Percentiles rank a stretch among this genome's conserved stretches.
Evolutionary conservation across 257 asterid species (phyloP).

Genomic region (Primulina huaijiensis): DNA sequence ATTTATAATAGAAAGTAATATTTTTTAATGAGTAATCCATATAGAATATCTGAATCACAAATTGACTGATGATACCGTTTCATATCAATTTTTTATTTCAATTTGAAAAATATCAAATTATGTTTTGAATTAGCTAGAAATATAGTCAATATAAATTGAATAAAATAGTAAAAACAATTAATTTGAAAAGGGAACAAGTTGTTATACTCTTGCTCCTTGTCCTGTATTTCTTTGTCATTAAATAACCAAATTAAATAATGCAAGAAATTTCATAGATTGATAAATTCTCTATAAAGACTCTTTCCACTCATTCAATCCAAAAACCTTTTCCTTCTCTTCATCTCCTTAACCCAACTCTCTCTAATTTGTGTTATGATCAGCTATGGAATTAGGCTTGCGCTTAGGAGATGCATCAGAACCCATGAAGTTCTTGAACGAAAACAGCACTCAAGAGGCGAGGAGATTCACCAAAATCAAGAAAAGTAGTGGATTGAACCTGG

Average conservation of each 20-base stretch:
- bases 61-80: too few species aligned
- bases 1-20: too few species aligned
- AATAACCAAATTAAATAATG: conserved; percentile 15
- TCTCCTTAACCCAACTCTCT: not conserved
- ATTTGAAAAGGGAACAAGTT: conserved; percentile 5
- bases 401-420: conserved; percentile 55
- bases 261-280: conserved; percentile 34
- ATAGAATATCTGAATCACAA: too few species aligned
- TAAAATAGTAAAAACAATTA: not conserved
- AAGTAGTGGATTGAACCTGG: conserved; percentile 17
- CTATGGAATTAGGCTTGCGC: conserved; percentile 73
- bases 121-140: not conserved
- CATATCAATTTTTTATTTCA: too few species aligned
- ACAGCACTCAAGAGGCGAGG: not conserved
- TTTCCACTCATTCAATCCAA: conserved; percentile 32
- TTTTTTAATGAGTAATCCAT: too few species aligned
- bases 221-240: conserved; percentile 23
- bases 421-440: conserved; percentile 26
- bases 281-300: conserved; percentile 57
- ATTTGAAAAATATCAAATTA: too few species aligned
- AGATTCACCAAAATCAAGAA: conserved; percentile 10
- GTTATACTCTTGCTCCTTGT: conserved; percentile 40
- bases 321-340: conserved; percentile 11
- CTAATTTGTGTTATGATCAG: not conserved
- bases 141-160: conserved; percentile 20